Base-by-base conservation (phyloP, 371 early-diverging fungal species). In the Furculomyces boomerangus region DNA sequence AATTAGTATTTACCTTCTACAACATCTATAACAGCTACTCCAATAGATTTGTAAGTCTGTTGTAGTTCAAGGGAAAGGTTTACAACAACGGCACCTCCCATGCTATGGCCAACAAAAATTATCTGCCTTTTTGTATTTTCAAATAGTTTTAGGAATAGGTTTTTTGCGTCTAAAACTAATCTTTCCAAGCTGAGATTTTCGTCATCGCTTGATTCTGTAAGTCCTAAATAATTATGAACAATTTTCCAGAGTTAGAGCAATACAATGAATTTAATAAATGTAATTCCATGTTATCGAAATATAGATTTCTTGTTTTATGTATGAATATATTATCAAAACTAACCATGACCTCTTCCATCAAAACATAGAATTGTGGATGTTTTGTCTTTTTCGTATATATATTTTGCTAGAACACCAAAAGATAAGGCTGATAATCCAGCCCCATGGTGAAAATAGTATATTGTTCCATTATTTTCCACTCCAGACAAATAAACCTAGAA, bases 381-480 rank as follows among this genome's bases (percentile, higher is more conserved):
- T 5, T 45, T 54, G 22, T 71, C 68, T 22, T 68, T 20, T 30
- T 63, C 44, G 26, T 59, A 61, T 40, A 84, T 71, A 48, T 72
- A 55, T 25, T 68, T 67, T 3, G 84, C 76, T 1, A 74, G 63
- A 31, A 86, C 60, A 1, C 81, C 84, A 72, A 88, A 93, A 1
- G 88, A 77, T 30, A 89, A 65, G 0, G 74, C 88, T 0, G 83
- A 74, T 56, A 80, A 79, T 0, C 91, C 94, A 0, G 88, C 94
- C 22, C 94, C 94, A 63, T 93, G 94, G 67, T 87, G 89, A 63
- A 88, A 74, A 37, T 90, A 72, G 72, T 90, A 84, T 13, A 89
- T 54, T 0, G 89, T 88, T 20, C 74, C 73, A 1, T 52, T 32
- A 52, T 60, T 51, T 28, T 24, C 1, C 0, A 57, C 30, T 0